Percentiles rank a stretch among this genome's conserved stretches.
These are phyloP conservation scores for Fomitiporia mediterranea DNA, from an alignment of 1,284 basidiomycete genomes.

Conservation along the genomic window DNA sequence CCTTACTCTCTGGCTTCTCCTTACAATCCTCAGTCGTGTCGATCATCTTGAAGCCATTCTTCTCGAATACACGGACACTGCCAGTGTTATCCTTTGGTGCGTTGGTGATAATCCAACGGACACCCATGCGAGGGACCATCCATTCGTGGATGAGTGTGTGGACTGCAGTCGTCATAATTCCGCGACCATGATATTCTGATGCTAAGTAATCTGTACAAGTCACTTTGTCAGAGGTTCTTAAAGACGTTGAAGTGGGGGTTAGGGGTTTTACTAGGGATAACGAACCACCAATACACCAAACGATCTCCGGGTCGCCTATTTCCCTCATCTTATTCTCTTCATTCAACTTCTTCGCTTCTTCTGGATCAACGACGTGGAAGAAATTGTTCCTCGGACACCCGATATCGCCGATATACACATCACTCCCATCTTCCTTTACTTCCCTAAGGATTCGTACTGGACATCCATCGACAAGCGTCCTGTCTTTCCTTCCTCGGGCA, in stretches of 20 bases:
- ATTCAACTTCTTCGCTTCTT: conserved; percentile 7
- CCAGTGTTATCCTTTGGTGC: conserved; percentile 26
- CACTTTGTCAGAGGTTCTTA: too few species aligned
- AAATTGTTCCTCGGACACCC: conserved; percentile 7
- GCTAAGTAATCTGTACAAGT: conserved; percentile 31
- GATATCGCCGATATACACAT: conserved; percentile 21
- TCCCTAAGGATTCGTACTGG: conserved; percentile 22
- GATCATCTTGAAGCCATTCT: conserved; percentile 28
- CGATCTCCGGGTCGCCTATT: conserved; percentile 19
- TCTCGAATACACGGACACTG: conserved; percentile 28
- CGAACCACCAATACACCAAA: conserved; percentile 24
- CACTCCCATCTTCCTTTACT: conserved; percentile 20
- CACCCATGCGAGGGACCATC: conserved; percentile 30
- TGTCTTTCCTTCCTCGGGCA: background rate
- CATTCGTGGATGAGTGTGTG: conserved; percentile 27
- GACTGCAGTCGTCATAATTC: conserved; percentile 30
- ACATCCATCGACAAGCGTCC: conserved; percentile 16
- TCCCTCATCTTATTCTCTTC: conserved; percentile 15
- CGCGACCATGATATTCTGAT: conserved; percentile 28
- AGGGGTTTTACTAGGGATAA: too few species aligned
- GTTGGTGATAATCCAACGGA: conserved; percentile 22
- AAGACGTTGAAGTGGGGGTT: too few species aligned
- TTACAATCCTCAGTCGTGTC: conserved; percentile 22
- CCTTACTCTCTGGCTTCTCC: conserved; percentile 21
- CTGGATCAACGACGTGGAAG: conserved; percentile 11